A percentile compares a stretch with the other conserved stretches of the same genome.
phyloP scores from a whole-genome alignment of 2,329 filamentous ascomycete genomes.

The Diaporthe aspalathi region DNA sequence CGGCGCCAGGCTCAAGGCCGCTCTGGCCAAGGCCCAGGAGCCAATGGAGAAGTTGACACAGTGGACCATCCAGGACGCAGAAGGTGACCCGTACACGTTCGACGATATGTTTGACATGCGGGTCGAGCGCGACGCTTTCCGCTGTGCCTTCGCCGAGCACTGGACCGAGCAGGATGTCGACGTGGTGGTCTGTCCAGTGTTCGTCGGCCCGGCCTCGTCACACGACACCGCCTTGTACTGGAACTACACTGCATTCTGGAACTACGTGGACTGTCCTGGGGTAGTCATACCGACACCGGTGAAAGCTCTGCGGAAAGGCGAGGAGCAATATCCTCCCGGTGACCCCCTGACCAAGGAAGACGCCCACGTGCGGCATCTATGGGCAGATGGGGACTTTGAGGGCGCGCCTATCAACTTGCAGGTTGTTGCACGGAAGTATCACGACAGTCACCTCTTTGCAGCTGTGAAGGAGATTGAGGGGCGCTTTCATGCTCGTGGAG shows the following conservation, averaged over 20 bases:
- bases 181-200: slow-evolving; percentile 50
- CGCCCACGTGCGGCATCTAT: slow-evolving; percentile 47
- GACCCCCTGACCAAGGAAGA: slow-evolving; percentile 48
- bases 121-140: slow-evolving; percentile 47
- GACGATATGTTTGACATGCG: slow-evolving; percentile 45
- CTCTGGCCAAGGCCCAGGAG: slow-evolving; percentile 54
- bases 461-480: slow-evolving; percentile 44
- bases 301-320: slow-evolving; percentile 44
- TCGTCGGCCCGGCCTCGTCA: slow-evolving; percentile 51
- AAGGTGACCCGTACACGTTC: slow-evolving; percentile 43
- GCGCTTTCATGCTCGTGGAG: neutral
- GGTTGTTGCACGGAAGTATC: slow-evolving; percentile 48
- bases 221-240: slow-evolving; percentile 52
- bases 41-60: slow-evolving; percentile 57
- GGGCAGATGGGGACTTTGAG: slow-evolving; percentile 48
- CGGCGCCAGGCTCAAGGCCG: slow-evolving; percentile 46
- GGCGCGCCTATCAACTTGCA: slow-evolving; percentile 50
- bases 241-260: slow-evolving; percentile 53
- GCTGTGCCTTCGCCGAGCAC: slow-evolving; percentile 48
- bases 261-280: slow-evolving; percentile 52
- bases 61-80: slow-evolving; percentile 51
- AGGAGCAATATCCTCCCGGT: slow-evolving; percentile 44
- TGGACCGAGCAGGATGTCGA: slow-evolving; percentile 53
- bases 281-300: slow-evolving; percentile 51
- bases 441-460: slow-evolving; percentile 51